Base-by-base conservation (phyloP, 345 rosid genomes). In the Aethionema arabicum region DNA sequence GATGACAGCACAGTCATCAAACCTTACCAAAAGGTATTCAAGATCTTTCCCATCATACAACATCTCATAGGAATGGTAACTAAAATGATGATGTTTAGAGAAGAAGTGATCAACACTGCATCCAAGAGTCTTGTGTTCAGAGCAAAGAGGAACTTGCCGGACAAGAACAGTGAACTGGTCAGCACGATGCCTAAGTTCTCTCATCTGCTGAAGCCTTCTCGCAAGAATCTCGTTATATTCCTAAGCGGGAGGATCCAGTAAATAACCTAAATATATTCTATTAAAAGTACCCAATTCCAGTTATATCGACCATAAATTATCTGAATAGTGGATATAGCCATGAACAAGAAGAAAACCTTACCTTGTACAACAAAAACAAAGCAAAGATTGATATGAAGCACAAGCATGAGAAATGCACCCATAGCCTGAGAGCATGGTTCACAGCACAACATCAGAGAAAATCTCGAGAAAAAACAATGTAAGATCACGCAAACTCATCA, bases 401-500 rank as follows among this genome's bases (percentile, higher is more conserved):
- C 81, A 87, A 72, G 81, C 95, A 85, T 21, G 79, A 50, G 72
- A 92, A 85, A 76, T 92, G 97, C 70, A 85, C 90, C 98, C 97
- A 92, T 40, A 92, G 86, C 89, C 98, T 92, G 76, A 5, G 38
- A 67, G 43, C 51, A 46, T 53, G n/a, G n/a, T 1, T 41, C 7
- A 41, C 11, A 5, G 14, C 4, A 43, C 4, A 11, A 11, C 2
- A 41, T 11, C 14, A 43, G 13, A 50, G 27, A 65, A 21, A 52
- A 33, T 32, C 2, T 52, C 16, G 52, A 64, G 49, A 57, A 43
- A 51, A 15, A 50, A 56, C 8, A 29, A 14, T 14, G 7, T 6
- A 2, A 32, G 49, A 51, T 15, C 5, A 57, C 35, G 54, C 35
- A 41, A 41, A 29, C 14, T 14, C 37, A 29, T 46, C 54, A 42